phyloP scores from a whole-genome alignment of 1,284 basidiomycete genomes.

The Porogramme epimiltina region DNA sequence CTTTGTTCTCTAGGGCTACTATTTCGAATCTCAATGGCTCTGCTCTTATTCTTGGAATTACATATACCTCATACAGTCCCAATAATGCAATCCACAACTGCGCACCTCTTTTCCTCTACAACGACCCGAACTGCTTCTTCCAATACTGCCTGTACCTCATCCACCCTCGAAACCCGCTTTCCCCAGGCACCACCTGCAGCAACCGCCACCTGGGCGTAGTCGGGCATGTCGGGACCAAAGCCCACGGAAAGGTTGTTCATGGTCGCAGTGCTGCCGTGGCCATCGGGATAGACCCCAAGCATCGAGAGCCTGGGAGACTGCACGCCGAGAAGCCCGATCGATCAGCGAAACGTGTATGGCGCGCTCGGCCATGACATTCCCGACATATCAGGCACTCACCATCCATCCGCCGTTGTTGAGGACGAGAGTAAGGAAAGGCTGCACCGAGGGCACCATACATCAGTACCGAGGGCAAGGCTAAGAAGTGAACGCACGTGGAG shows the following conservation, averaged over 20 bases:
- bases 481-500: neutral
- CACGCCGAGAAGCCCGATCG: slow-evolving; percentile 5
- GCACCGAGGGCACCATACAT: neutral
- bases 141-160: slow-evolving; percentile 43
- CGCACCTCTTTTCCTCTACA: slow-evolving; percentile 58
- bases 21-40: neutral
- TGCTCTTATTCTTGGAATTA: neutral
- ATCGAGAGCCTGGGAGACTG: slow-evolving; percentile 65
- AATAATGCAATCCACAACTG: slow-evolving; percentile 58
- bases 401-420: slow-evolving; percentile 76
- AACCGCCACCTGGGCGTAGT: slow-evolving; percentile 62
- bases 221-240: slow-evolving; percentile 65
- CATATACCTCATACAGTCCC: slow-evolving; percentile 36
- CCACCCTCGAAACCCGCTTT: slow-evolving; percentile 41
- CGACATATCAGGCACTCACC: slow-evolving; percentile 33
- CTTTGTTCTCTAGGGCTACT: neutral
- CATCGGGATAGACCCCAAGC: slow-evolving; percentile 63
- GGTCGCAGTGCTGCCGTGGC: slow-evolving; percentile 49
- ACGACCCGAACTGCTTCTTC: slow-evolving; percentile 56
- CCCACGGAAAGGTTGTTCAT: slow-evolving; percentile 58
- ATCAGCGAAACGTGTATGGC: neutral
- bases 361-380: neutral
- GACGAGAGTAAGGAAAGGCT: slow-evolving; percentile 73
- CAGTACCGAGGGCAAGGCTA: neutral
- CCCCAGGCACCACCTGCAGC: slow-evolving; percentile 71